Percentiles rank a stretch among this genome's conserved stretches.
These are phyloP conservation scores for Ziziphus jujuba DNA, from an alignment of 306 rosid genomes.

Conservation along the genomic window DNA sequence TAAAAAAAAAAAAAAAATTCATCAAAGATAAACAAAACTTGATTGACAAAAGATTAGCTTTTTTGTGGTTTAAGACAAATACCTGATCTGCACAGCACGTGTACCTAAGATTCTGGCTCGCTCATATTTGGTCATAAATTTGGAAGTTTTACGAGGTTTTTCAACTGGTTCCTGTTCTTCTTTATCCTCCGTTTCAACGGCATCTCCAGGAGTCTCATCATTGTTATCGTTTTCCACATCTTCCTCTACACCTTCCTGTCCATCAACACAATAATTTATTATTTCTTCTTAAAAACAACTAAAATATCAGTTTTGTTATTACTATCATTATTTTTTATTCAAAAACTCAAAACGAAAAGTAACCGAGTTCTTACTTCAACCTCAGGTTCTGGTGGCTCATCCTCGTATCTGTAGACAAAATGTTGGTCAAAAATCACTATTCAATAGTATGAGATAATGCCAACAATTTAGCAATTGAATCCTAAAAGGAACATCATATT, in stretches of 20 bases:
- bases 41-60: background rate
- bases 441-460: background rate
- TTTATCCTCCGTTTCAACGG: constrained; percentile 59
- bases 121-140: constrained; percentile 90
- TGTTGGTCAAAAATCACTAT: background rate
- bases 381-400: constrained; percentile 87
- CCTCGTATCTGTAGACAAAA: constrained; percentile 62
- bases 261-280: constrained; percentile 18
- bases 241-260: constrained; percentile 90
- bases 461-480: background rate
- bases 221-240: constrained; percentile 60
- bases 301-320: background rate
- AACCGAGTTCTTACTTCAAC: constrained; percentile 49
- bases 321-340: no score
- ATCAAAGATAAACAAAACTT: constrained; percentile 1
- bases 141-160: constrained; percentile 76
- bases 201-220: constrained; percentile 60
- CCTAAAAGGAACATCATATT: background rate
- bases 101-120: constrained; percentile 94
- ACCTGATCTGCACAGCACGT: constrained; percentile 97
- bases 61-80: background rate
- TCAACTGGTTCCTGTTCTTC: constrained; percentile 47
- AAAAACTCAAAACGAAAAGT: background rate
- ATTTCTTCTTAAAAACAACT: background rate
- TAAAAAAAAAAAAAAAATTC: no score